Evolutionary conservation across 2,329 filamentous ascomycete genomes (phyloP), one percentile per base, ranked within the genome.

Genomic region (Apiospora hydei): DNA sequence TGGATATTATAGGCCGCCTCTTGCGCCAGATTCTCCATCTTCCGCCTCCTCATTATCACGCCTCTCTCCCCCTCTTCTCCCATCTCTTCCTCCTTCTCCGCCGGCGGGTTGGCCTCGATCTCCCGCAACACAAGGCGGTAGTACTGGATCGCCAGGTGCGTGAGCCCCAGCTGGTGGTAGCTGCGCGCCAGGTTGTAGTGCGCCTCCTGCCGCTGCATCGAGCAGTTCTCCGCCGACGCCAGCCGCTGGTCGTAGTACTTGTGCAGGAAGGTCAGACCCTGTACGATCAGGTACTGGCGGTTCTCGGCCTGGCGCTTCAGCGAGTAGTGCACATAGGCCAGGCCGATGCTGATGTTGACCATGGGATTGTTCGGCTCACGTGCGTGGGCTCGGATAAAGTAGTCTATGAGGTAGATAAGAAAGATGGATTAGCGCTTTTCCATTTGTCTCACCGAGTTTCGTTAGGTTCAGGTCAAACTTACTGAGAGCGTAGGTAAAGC

Each of bases 241-340:
- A 83, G 84, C 38, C 93, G 87, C 38, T 89, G 79, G 3, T 90
- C 86, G 75, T 93, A 92, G 82, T 97, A 97, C 47, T 90, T 85
- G 72, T 92, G 89, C 72, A 98, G 83, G 77, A 98, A 98, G 0
- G 91, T 86, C 69, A 98, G 88, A 0, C 95, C 96, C 80, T 98
- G 95, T 75, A 94, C 87, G 57, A 98, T 90, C 53, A 95, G 89
- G 78, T 94, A 96, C 79, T 98, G 96, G 1, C 96, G 87, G 80
- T 98, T 98, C 67, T 96, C 94, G 0, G 93, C 91, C 81, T 97
- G 94, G 2, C 96, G 89, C 81, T 98, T 98, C 78, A 98, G 88
- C 0, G 93, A 92, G 80, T 96, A 93, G 80, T 98, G 94, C 51
- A 98, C 89, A 81, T 98, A 98, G 43, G 92, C 92, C 16, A 96